These are phyloP conservation scores for Talaromyces borbonicus DNA, from an alignment of 495 filamentous ascomycete genomes.

Conservation along the genomic window DNA sequence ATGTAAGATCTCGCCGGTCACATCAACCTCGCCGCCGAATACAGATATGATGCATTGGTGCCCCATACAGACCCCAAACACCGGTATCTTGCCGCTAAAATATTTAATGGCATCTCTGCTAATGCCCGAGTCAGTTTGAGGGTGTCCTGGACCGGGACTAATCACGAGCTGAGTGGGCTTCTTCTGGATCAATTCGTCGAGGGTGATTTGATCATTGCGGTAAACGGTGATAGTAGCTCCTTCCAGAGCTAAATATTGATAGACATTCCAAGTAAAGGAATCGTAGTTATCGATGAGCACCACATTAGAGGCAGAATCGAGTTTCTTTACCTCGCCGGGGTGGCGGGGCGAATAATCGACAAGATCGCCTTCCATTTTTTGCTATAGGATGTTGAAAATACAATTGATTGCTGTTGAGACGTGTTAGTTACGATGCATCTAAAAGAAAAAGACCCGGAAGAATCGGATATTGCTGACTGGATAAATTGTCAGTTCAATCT, in stretches of 20 bases:
- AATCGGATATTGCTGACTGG: too few relatives aligned
- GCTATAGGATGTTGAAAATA: background rate
- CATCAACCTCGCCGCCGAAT: conserved; percentile 84
- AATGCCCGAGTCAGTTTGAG: conserved; percentile 78
- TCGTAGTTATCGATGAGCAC: conserved; percentile 98
- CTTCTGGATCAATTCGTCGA: conserved; percentile 71
- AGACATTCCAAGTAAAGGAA: conserved; percentile 98
- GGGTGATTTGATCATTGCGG: conserved; percentile 82
- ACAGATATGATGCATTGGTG: conserved; percentile 93
- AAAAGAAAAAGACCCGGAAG: too few relatives aligned
- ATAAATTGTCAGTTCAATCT: too few relatives aligned
- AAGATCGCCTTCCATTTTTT: conserved; percentile 42
- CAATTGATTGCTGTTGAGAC: too few relatives aligned
- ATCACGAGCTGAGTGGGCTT: conserved; percentile 90
- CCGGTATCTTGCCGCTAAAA: conserved; percentile 91
- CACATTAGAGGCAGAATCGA: conserved; percentile 75
- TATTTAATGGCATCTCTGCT: conserved; percentile 82
- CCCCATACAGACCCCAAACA: conserved; percentile 98
- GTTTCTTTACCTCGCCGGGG: conserved; percentile 54
- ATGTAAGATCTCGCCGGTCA: conserved; percentile 92
- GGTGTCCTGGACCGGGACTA: conserved; percentile 91
- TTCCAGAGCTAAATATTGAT: conserved; percentile 92
- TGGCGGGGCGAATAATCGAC: conserved; percentile 84
- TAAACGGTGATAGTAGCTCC: conserved; percentile 81
- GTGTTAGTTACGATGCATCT: background rate